These are phyloP conservation scores for Clitopilus passeckerianus DNA, from an alignment of 768 basidiomycete species.

Conservation along the genomic window DNA sequence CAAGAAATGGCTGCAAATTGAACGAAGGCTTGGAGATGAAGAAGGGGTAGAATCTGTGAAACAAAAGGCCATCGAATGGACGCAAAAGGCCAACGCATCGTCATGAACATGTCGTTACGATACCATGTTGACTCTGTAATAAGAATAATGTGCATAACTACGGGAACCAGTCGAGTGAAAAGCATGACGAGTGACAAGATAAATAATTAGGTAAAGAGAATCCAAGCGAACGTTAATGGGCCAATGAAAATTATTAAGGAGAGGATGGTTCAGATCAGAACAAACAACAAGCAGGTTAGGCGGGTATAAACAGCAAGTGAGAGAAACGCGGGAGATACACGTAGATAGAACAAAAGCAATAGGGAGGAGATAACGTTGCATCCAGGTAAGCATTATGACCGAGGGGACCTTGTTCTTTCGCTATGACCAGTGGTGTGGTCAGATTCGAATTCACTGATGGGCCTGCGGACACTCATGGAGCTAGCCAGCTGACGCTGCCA, in stretches of 20 bases:
- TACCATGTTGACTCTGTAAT: conserved; percentile 8
- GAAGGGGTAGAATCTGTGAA: conserved; percentile 80
- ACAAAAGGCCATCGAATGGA: conserved; percentile 89
- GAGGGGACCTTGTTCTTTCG: conserved; percentile 58
- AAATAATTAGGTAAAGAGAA: conserved; percentile 9
- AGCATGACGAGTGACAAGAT: conserved; percentile 14
- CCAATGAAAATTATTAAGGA: conserved; percentile 3
- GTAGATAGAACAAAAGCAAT: conserved; percentile 21
- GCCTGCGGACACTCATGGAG: conserved; percentile 70
- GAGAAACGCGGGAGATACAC: conserved; percentile 19
- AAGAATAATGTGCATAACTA: background rate
- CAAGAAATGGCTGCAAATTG: conserved; percentile 95
- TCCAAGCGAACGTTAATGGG: background rate
- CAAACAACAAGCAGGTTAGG: conserved; percentile 11
- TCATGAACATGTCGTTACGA: conserved; percentile 15
- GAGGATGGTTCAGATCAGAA: conserved; percentile 18
- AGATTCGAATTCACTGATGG: conserved; percentile 68
- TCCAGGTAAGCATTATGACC: conserved; percentile 33
- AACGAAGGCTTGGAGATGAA: conserved; percentile 82
- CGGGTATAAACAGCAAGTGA: conserved; percentile 41
- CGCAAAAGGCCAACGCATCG: conserved; percentile 52
- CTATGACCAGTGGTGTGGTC: conserved; percentile 35
- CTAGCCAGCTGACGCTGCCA: conserved; percentile 84
- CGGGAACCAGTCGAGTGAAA: background rate
- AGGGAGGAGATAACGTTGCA: background rate